Percentiles rank a stretch among this genome's conserved stretches.
phyloP scores from a whole-genome alignment of 2,329 filamentous ascomycete species.

The Aphanoascus verrucosus region DNA sequence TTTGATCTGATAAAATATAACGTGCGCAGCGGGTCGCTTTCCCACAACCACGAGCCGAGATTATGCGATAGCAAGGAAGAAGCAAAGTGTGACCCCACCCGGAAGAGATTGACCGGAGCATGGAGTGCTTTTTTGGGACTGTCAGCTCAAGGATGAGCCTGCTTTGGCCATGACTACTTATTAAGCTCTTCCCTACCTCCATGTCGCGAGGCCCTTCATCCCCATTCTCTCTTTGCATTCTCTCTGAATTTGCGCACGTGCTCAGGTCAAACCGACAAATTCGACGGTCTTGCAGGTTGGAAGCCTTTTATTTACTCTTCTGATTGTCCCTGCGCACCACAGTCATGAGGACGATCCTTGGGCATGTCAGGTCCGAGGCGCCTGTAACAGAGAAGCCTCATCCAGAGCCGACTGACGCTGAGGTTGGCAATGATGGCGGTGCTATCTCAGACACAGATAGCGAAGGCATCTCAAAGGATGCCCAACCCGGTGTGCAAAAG shows the following conservation, averaged over 20 bases:
- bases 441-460: slow-evolving; percentile 1
- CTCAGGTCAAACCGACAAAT: background rate
- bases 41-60: background rate
- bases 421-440: background rate
- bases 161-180: background rate
- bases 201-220: background rate
- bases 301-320: background rate
- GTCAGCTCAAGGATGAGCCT: background rate
- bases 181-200: background rate
- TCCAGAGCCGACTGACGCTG: background rate
- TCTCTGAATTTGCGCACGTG: background rate
- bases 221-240: background rate
- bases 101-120: background rate
- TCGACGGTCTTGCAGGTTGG: background rate
- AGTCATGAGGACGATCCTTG: slow-evolving; percentile 3
- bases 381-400: slow-evolving; percentile 16
- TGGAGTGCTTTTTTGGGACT: background rate
- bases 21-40: background rate
- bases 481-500: slow-evolving; percentile 29
- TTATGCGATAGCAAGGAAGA: background rate
- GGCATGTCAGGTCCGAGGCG: background rate
- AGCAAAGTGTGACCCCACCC: background rate
- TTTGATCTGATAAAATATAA: background rate
- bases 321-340: background rate
- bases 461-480: slow-evolving; percentile 10